phyloP scores from a whole-genome alignment of 2,329 filamentous ascomycete species.

The Aphanocladium album region DNA sequence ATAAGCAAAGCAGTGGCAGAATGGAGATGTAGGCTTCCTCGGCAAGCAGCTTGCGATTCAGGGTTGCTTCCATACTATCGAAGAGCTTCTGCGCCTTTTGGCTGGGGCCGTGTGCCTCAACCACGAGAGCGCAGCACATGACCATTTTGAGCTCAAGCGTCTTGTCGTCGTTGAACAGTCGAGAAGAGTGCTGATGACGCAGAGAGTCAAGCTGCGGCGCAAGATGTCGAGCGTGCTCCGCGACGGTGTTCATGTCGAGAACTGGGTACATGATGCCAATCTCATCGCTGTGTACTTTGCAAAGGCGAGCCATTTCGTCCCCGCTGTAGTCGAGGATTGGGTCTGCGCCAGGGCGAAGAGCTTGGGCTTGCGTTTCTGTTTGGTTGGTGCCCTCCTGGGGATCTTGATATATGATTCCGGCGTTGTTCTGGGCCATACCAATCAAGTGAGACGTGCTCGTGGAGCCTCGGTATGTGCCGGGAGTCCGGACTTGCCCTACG shows the following conservation, averaged over 20 bases:
- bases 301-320: slow-evolving; percentile 75
- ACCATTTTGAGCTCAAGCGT: slow-evolving; percentile 77
- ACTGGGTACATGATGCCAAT: slow-evolving; percentile 91
- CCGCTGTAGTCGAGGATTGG: slow-evolving; percentile 74
- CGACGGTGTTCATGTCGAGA: slow-evolving; percentile 66
- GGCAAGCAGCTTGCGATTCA: slow-evolving; percentile 61
- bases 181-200: slow-evolving; percentile 28
- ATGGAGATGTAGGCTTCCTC: slow-evolving; percentile 43
- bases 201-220: slow-evolving; percentile 64
- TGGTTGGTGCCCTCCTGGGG: slow-evolving; percentile 60
- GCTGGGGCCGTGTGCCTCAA: slow-evolving; percentile 76
- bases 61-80: slow-evolving; percentile 65
- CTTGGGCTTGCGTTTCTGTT: slow-evolving; percentile 10
- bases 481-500: slow-evolving; percentile 41
- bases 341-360: slow-evolving; percentile 41
- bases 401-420: slow-evolving; percentile 65
- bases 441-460: slow-evolving; percentile 83
- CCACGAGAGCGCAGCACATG: slow-evolving; percentile 69
- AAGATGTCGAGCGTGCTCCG: slow-evolving; percentile 64
- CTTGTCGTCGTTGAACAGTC: slow-evolving; percentile 43
- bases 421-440: slow-evolving; percentile 81
- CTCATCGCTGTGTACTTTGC: slow-evolving; percentile 80
- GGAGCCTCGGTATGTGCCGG: slow-evolving; percentile 71
- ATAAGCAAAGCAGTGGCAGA: slow-evolving; percentile 47
- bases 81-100: slow-evolving; percentile 68